Evolutionary conservation across 805 yeast genomes (phyloP).

Genomic region (Wickerhamiella alocasiicola): DNA sequence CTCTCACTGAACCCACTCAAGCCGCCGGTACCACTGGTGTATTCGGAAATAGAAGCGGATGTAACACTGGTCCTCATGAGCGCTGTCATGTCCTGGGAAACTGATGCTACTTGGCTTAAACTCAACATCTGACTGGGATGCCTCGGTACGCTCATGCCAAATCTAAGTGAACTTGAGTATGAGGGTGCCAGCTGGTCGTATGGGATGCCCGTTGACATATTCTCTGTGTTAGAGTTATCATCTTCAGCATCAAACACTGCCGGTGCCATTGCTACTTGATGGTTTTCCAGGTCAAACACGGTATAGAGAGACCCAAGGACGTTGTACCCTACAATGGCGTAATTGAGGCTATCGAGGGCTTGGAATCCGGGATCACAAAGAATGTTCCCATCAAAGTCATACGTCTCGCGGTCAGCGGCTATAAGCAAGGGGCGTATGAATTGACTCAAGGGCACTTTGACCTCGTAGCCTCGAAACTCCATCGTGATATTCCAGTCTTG

Average conservation of each 20-base stretch:
- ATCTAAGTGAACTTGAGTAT: constrained; percentile 12
- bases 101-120: too few relatives aligned
- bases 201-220: constrained; percentile 19
- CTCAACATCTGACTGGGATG: too few relatives aligned
- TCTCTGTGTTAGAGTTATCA: constrained; percentile 17
- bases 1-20: too few relatives aligned
- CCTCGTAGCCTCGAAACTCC: constrained; percentile 39
- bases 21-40: too few relatives aligned
- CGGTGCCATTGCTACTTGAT: constrained; percentile 46
- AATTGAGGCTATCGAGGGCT: constrained; percentile 18
- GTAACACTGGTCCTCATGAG: too few relatives aligned
- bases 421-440: constrained; percentile 14
- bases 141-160: constrained; percentile 5
- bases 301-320: constrained; percentile 53
- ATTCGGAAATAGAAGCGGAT: too few relatives aligned
- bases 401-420: constrained; percentile 13
- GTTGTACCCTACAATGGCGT: constrained; percentile 48
- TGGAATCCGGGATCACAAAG: constrained; percentile 18
- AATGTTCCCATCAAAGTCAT: constrained; percentile 17
- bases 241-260: constrained; percentile 25
- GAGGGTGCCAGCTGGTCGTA: constrained; percentile 21
- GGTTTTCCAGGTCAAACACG: constrained; percentile 52
- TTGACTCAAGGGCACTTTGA: constrained; percentile 34
- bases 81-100: too few relatives aligned
- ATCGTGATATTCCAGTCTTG: constrained; percentile 6